Base-by-base conservation (phyloP, 768 basidiomycete species). In the Macrolepiota dolichaula region DNA sequence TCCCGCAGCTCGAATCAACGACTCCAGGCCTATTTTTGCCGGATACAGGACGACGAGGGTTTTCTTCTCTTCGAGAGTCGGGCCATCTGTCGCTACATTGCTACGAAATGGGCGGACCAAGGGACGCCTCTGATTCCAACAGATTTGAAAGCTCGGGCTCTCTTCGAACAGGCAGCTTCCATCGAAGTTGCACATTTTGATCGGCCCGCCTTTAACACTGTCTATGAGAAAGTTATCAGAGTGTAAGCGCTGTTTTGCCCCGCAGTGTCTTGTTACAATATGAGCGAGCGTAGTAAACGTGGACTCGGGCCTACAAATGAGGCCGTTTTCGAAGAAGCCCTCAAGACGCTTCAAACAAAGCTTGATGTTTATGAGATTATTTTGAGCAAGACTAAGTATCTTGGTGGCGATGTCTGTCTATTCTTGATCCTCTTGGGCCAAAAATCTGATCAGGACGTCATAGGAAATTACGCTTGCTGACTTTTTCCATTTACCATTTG, bases 31-130 rank as follows among this genome's bases (percentile, higher is more conserved):
- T 4, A 44, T 37, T 29, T 32, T n/a, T n/a, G n/a, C n/a, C n/a
- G n/a, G n/a, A n/a, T n/a, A n/a, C 35, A 82, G 81, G 74, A 82
- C 55, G 85, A 87, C 24, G 83, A 84, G 47, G 86, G 85, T 3
- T 83, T 87, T 70, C 73, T 81, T 58, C 64, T 91, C 27, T 88
- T 79, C 69, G 86, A 88, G 66, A 80, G 80, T 42, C 82, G 86
- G 13, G 86, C 86, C 0, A 87, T 89, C 62, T 70, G 67, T 38
- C 80, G 83, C 12, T 91, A 89, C 69, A 66, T 89, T 65, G 81
- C 76, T 37, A 69, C 70, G 40, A 88, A 87, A 69, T 83, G 85
- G 65, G 68, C 79, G 5, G 61, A 73, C 54, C 79, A 85, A 62
- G 85, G 85, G 19, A 74, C 80, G 4, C 60, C 70, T 12, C 76